A percentile compares a stretch with the other conserved stretches of the same genome.
Conservation (phyloP, 78 protist species). For the slime mould (Dictyostelium discoideum) region dicty_2.7 NC_007091.3:4992001-4992500, state of each 20-base stretch:
- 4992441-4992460: conserved; percentile 17
- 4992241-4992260: conserved; percentile 69
- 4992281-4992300: conserved; percentile 37
- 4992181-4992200: conserved; percentile 47
- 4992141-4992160: conserved; percentile 89
- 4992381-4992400: conserved; percentile 81
- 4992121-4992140: conserved; percentile 90
- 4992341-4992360: conserved; percentile 91
- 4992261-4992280: conserved; percentile 16
- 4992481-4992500: background rate
- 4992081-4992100: conserved; percentile 88
- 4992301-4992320: conserved; percentile 64
- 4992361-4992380: conserved; percentile 70
- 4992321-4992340: conserved; percentile 87
- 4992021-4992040: background rate
- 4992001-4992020: background rate
- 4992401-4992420: conserved; percentile 59
- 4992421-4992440: background rate
- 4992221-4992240: background rate
- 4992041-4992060: conserved; percentile 42
- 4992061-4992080: conserved; percentile 87
- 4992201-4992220: background rate
- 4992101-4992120: conserved; percentile 45
- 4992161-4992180: conserved; percentile 94
- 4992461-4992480: conserved; percentile 28